Percentiles rank a stretch among this genome's conserved stretches.
phyloP scores from a whole-genome alignment of 495 filamentous ascomycete genomes.

The Trichoderma gamsii region DNA sequence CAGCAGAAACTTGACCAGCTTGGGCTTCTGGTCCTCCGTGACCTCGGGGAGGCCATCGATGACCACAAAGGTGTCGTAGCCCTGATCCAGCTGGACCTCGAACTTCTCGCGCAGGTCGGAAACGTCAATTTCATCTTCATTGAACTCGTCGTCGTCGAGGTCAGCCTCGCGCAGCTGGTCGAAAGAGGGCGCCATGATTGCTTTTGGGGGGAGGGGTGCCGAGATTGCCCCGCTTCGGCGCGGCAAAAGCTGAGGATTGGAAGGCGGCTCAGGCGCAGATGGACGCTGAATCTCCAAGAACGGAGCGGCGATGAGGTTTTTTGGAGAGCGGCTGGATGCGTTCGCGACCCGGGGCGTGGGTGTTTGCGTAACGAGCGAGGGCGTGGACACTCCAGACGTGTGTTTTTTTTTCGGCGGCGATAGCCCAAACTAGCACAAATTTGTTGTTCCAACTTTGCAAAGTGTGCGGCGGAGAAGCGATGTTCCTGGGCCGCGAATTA shows the following conservation, averaged over 20 bases:
- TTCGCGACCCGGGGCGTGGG: background rate
- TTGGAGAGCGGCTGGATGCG: slow-evolving; percentile 9
- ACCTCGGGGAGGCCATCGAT: slow-evolving; percentile 90
- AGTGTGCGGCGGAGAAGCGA: slow-evolving; percentile 16
- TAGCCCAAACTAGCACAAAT: slow-evolving; percentile 14
- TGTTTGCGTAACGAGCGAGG: slow-evolving; percentile 10
- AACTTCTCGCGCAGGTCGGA: slow-evolving; percentile 88
- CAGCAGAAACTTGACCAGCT: slow-evolving; percentile 88
- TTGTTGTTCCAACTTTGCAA: slow-evolving; percentile 15
- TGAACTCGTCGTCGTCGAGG: slow-evolving; percentile 81
- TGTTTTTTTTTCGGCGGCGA: slow-evolving; percentile 16
- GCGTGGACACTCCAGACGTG: background rate
- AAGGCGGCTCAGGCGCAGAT: background rate
- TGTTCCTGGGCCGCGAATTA: slow-evolving; percentile 6
- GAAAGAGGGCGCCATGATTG: slow-evolving; percentile 54
- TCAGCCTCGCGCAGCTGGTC: slow-evolving; percentile 58
- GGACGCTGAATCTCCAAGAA: background rate
- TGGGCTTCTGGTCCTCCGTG: slow-evolving; percentile 72
- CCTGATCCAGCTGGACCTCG: slow-evolving; percentile 91
- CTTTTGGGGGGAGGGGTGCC: slow-evolving; percentile 23
- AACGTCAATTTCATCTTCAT: slow-evolving; percentile 90
- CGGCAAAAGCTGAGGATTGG: slow-evolving; percentile 6
- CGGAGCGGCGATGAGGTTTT: slow-evolving; percentile 2
- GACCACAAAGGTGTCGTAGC: slow-evolving; percentile 90
- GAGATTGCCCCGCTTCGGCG: slow-evolving; percentile 15